Evolutionary conservation across 2,329 filamentous ascomycete genomes (phyloP).

Genomic region (Ophiostoma himal-ulmi): DNA sequence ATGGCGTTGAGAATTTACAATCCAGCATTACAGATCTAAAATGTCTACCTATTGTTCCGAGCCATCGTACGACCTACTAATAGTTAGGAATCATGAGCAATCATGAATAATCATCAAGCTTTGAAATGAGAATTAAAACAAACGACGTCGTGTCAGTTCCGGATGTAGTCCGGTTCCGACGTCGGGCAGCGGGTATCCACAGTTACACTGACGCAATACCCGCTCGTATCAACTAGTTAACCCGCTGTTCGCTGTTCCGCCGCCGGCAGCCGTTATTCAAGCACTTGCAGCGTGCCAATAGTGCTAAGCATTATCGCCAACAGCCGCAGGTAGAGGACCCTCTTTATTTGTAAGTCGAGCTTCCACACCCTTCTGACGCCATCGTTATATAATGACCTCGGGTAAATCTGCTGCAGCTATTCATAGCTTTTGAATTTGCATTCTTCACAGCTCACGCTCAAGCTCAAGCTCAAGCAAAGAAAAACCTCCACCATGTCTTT

Average conservation of each 20-base stretch:
- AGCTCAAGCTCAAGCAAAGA: not conserved
- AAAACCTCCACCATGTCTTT: not conserved
- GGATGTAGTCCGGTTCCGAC: not conserved
- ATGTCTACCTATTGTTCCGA: not conserved
- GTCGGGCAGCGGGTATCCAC: not conserved
- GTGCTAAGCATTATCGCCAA: not conserved
- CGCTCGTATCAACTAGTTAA: conserved; percentile 12
- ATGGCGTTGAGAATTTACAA: conserved; percentile 5
- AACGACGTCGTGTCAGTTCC: not conserved
- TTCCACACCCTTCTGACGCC: conserved; percentile 15
- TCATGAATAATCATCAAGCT: not conserved
- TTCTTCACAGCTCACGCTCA: too few relatives aligned
- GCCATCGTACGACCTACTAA: not conserved
- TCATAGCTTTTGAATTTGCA: not conserved
- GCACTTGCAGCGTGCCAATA: not conserved
- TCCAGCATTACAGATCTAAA: not conserved
- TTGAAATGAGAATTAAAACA: not conserved
- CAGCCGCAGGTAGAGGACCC: not conserved
- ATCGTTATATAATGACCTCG: not conserved
- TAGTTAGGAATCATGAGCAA: not conserved
- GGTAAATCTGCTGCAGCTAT: not conserved
- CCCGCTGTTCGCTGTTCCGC: not conserved
- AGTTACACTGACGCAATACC: not conserved
- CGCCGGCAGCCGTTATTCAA: not conserved
- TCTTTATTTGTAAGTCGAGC: conserved; percentile 14